Evolutionary conservation across 179 eudicot genomes (phyloP), one percentile per base, ranked within the genome.

Genomic region (Pouteria campechiana): DNA sequence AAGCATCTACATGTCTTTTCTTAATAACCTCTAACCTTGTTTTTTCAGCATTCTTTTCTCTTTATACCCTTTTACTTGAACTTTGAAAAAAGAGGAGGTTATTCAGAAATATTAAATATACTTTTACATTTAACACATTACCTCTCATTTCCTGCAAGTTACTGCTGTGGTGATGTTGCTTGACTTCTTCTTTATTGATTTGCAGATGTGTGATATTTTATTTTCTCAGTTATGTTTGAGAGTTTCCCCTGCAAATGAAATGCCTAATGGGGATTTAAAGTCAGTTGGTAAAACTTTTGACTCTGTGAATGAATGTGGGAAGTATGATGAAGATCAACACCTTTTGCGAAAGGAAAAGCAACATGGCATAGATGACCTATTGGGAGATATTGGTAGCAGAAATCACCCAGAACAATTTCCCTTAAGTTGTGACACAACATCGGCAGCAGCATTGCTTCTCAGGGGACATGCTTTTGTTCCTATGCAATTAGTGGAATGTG

Each of bases 191-290:
- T 33, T 44, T 20, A 47, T 24, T 25, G 35, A 31, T 40, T 27
- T 50, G 63, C 81, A 89, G 97, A 89, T 89, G 97, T 89, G 97
- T 48, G 95, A 84, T 68, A 84, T 89, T 65, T 63, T 89, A 17
- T 81, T 89, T 61, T 84, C 97, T 50, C 97, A 89, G 69, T 62
- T 89, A 23, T 89, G 97, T 65, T 68, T 89, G 48, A 89, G 81
- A 78, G 95, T 81, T 25, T 74, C 73, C 34, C 77, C 89, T 40
- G 68, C 75, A 20, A 55, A 67, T 40, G 52, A 58, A 9, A 55
- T 34, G 35, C 41, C 69, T 40, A 54, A 60, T 37, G 72, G 57
- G 35, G 84, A 73, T 44, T 40, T 60, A 42, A 58, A 67, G 29
- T 72, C 43, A 28, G 52, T 44, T 50, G 43, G 60, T 41, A 72